phyloP scores from a whole-genome alignment of 2,329 filamentous ascomycete genomes.

The Neofusicoccum cordaticola region DNA sequence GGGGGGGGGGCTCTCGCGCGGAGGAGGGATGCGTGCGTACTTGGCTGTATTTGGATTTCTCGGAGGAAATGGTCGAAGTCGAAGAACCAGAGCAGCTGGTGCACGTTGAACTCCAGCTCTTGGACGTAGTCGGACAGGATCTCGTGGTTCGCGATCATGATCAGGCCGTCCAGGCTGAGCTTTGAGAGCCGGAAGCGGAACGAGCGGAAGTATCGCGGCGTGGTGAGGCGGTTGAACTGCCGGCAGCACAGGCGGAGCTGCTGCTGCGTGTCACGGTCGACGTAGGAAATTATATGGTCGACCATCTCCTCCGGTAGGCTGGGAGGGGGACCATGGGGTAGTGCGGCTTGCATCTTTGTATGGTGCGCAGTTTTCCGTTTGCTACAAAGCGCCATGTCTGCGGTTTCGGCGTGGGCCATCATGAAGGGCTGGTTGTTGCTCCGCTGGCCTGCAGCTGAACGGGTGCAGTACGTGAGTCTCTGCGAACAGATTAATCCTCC shows the following conservation, averaged over 20 bases:
- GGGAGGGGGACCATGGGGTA: not conserved
- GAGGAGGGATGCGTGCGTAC: not conserved
- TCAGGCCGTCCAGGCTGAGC: not conserved
- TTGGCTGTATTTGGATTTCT: not conserved
- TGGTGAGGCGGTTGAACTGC: not conserved
- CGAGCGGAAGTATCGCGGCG: not conserved
- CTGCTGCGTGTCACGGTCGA: not conserved
- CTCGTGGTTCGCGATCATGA: not conserved
- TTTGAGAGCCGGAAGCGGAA: not conserved
- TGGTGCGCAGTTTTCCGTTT: no score
- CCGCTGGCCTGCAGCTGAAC: no score
- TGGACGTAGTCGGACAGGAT: not conserved
- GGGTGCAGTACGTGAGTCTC: no score
- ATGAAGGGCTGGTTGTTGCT: no score
- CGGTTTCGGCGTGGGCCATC: no score
- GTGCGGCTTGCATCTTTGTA: no score
- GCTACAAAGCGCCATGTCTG: no score
- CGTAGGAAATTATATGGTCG: not conserved
- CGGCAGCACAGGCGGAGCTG: not conserved
- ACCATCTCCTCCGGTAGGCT: conserved; percentile 2
- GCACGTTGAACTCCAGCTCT: not conserved
- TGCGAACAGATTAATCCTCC: no score
- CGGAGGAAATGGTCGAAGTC: not conserved
- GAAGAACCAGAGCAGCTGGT: conserved; percentile 7
- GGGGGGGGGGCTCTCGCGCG: no score